Evolutionary conservation across 768 basidiomycete species (phyloP), one percentile per base, ranked within the genome.

Genomic region (Trichaptum fuscoviolaceum): DNA sequence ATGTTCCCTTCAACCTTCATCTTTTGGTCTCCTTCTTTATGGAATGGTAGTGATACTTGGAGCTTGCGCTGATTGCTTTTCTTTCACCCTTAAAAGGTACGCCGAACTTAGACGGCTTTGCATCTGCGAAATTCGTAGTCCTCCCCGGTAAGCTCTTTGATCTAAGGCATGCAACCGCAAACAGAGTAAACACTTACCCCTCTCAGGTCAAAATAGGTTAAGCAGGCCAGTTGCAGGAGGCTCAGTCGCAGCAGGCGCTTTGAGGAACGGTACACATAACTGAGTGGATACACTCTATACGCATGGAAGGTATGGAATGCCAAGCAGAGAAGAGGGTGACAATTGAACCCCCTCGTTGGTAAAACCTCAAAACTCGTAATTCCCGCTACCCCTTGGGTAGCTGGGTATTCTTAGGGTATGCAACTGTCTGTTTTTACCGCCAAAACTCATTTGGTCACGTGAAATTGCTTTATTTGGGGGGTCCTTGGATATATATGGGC

Each of bases 221-320:
- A 66, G 72, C 4, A 79, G 85, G 4, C 84, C 85, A 1, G 81
- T 85, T 15, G 83, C 81, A 3, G 83, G 81, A 23, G 84, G 84
- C 0, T 68, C 68, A 1, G 80, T 84, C 7, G 67, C 70, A 15
- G 83, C 83, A 15, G 84, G 85, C 15, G 82, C 76, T 5, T 71
- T 83, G 58, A 81, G 81, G 67, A 70, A 73, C 23, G 59, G 25
- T 2, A 61, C 59, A 23, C 24, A 25, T 61, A 5, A 5, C 3
- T 61, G 59, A 61, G 9, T 61, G 57, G 7, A 26, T 7, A n/a
- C n/a, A n/a, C n/a, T n/a, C n/a, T n/a, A n/a, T n/a, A n/a, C n/a
- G n/a, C n/a, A n/a, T n/a, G n/a, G n/a, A n/a, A n/a, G n/a, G n/a
- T n/a, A n/a, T n/a, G n/a, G n/a, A n/a, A n/a, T n/a, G n/a, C n/a